Evolutionary conservation across 352 stramenopile species (phyloP), one percentile per base, ranked within the genome.

Genomic region (Pythium volutum): DNA sequence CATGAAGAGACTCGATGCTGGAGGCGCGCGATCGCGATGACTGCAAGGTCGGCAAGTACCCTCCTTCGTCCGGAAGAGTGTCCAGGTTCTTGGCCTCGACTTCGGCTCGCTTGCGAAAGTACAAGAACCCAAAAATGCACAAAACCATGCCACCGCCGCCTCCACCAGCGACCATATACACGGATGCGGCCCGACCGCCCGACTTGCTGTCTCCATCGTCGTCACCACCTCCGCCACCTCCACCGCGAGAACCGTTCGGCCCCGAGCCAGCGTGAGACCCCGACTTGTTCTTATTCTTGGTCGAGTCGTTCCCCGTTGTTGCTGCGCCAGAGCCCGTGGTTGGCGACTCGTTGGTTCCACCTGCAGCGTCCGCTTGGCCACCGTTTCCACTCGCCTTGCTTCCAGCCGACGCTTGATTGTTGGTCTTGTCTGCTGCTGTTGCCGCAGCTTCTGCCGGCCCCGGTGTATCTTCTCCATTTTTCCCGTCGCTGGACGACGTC

Each of bases 51-150:
- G 51, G 34, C 20, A 57, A 36, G 36, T 57, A 57, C 33, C 20
- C 33, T 38, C 36, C 51, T 15, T 34, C 22, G 3, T 57, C 49
- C 8, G 31, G 8, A 10, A 15, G 4, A 12, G 14, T 1, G 43
- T 57, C 51, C 12, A 57, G 34, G 18, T 57, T 57, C 51, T 47
- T 48, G 10, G 34, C 51, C 10, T 57, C 22, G 4, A 34, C 51
- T 20, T 57, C 51, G 3, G n/a, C 38, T 34, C 51, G 51, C n/a
- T 57, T 57, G 15, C 51, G 51, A 18, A 57, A 57, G 38, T 47
- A 57, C n/a, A 57, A 15, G n/a, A 57, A 46, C 15, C 8, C 51
- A 33, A 49, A 39, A 48, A 57, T 47, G 11, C 33, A 31, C 15
- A 57, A 3, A 23, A 57, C 11, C 5, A 47, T 14, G 18, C 20